A percentile compares a stretch with the other conserved stretches of the same genome.
phyloP scores from a whole-genome alignment of 805 yeast genomes.

The Wickerhamiella siamensis region DNA sequence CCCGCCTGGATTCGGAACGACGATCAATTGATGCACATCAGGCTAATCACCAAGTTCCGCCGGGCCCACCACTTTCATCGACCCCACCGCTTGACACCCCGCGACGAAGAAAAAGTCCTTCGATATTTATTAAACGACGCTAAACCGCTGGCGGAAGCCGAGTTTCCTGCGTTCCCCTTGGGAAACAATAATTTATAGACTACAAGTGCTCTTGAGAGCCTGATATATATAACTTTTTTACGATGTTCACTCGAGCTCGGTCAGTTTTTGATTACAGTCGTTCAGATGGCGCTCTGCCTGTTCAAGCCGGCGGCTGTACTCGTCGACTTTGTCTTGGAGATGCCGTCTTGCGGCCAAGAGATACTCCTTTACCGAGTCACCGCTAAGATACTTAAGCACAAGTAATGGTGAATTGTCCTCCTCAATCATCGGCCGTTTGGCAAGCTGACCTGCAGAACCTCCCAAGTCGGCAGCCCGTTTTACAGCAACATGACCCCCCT shows the following conservation, averaged over 20 bases:
- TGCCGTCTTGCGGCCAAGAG: slow-evolving; percentile 23
- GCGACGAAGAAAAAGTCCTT: not conserved
- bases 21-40: too few species aligned
- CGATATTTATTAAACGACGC: not conserved
- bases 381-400: slow-evolving; percentile 19
- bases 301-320: slow-evolving; percentile 17
- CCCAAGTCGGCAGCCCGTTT: not conserved
- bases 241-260: slow-evolving; percentile 2
- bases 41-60: not conserved
- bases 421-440: not conserved
- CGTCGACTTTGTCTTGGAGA: slow-evolving; percentile 23
- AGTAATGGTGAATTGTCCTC: slow-evolving; percentile 13
- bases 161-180: not conserved
- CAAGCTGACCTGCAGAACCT: not conserved
- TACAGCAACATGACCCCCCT: slow-evolving; percentile 5
- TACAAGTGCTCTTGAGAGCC: not conserved
- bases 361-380: slow-evolving; percentile 22
- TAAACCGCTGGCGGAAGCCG: not conserved
- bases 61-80: not conserved
- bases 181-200: not conserved
- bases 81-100: not conserved
- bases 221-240: too few species aligned
- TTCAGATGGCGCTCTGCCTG: slow-evolving; percentile 19
- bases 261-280: slow-evolving; percentile 21
- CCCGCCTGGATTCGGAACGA: too few species aligned